Percentiles rank a stretch among this genome's conserved stretches.
phyloP scores from a whole-genome alignment of 2,329 filamentous ascomycete genomes.

The Diplocarpon rosae region DNA sequence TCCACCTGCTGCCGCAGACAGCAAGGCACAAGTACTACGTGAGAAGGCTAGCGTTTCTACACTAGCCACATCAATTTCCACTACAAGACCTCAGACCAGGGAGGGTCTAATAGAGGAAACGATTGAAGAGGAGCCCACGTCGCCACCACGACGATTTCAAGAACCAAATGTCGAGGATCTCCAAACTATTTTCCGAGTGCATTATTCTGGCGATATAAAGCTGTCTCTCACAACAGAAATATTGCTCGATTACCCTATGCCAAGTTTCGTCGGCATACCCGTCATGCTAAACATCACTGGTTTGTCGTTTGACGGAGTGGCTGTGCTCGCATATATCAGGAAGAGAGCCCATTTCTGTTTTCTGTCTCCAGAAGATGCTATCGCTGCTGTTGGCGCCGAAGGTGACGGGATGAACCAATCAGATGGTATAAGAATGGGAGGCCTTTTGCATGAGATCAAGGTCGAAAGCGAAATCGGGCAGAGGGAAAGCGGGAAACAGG shows the following conservation, averaged over 20 bases:
- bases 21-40: conserved; percentile 29
- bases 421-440: conserved; percentile 45
- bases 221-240: conserved; percentile 91
- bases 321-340: conserved; percentile 82
- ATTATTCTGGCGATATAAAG: conserved; percentile 77
- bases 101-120: conserved; percentile 32
- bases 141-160: conserved; percentile 43
- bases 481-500: conserved; percentile 83
- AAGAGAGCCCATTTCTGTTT: conserved; percentile 91
- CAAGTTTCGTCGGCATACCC: conserved; percentile 91
- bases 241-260: conserved; percentile 94
- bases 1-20: conserved; percentile 30
- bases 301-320: conserved; percentile 87
- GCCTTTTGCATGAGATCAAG: conserved; percentile 79
- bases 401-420: conserved; percentile 18
- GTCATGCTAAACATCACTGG: conserved; percentile 92
- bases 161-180: conserved; percentile 77
- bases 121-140: conserved; percentile 24
- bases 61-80: conserved; percentile 41
- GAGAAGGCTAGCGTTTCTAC: conserved; percentile 55
- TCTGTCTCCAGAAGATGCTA: conserved; percentile 79
- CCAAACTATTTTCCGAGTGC: conserved; percentile 84
- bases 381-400: conserved; percentile 47
- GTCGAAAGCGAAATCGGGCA: conserved; percentile 98
- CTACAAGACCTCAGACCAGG: conserved; percentile 47